Conservation (phyloP, 345 rosid species). For the Populus tremula region DNA sequence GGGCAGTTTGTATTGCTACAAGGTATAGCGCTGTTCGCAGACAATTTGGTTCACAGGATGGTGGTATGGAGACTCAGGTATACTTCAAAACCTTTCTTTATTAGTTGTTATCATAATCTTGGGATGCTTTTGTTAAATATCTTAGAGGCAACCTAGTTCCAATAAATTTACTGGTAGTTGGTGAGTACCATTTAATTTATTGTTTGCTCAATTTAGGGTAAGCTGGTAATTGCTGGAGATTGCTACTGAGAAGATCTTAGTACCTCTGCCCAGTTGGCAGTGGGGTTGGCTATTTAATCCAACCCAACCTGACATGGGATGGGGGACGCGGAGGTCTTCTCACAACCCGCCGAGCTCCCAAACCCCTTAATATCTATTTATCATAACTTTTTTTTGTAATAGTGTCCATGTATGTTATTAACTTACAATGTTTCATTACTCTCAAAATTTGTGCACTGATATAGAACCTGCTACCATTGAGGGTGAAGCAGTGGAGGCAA, state of each 20-base stretch:
- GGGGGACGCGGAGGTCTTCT: not conserved
- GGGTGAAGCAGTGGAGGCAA: not conserved
- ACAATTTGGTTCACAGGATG: conserved; percentile 80
- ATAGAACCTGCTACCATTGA: not conserved
- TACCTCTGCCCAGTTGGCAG: not conserved
- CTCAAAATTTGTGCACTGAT: not conserved
- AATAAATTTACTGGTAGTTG: not conserved
- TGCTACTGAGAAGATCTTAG: not conserved
- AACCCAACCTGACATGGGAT: not conserved
- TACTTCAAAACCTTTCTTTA: not conserved
- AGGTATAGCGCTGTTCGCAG: conserved; percentile 95
- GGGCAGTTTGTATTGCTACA: conserved; percentile 95
- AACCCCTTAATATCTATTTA: not conserved
- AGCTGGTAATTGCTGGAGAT: not conserved
- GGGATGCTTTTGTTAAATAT: not conserved
- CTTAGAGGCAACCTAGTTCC: not conserved
- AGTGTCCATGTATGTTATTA: not conserved
- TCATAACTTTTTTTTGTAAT: not conserved
- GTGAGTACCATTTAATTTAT: not conserved
- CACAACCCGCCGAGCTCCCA: not conserved
- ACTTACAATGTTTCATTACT: not conserved
- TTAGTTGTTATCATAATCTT: not conserved
- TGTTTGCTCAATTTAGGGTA: not conserved
- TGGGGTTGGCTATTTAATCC: not conserved
- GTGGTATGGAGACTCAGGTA: conserved; percentile 89